Percentiles rank a stretch among this genome's conserved stretches.
Evolutionary conservation across 352 stramenopile species (phyloP).

Genomic region (Globisporangium alternatum): DNA sequence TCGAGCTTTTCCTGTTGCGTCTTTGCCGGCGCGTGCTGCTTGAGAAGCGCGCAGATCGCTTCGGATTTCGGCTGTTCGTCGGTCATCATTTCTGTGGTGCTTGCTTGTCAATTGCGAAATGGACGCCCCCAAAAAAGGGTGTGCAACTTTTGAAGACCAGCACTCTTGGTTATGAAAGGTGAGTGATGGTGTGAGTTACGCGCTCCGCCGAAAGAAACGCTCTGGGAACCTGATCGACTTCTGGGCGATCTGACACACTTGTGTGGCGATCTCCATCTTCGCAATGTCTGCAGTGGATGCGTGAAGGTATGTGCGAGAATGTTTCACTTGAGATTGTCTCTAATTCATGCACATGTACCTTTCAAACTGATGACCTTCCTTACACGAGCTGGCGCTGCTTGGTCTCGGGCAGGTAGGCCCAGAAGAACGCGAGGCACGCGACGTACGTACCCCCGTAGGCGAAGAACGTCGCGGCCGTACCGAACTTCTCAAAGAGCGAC

Average conservation of each 20-base stretch:
- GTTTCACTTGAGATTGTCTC: background rate
- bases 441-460: conserved; percentile 67
- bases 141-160: background rate
- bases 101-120: conserved; percentile 13
- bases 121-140: background rate
- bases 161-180: background rate
- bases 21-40: conserved; percentile 15
- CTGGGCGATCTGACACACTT: background rate
- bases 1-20: conserved; percentile 42
- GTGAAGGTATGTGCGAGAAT: background rate
- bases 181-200: conserved; percentile 9
- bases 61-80: conserved; percentile 8
- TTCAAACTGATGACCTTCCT: background rate
- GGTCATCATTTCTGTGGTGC: background rate
- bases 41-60: conserved; percentile 25
- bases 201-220: background rate
- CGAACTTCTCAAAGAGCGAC: conserved; percentile 65
- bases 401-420: conserved; percentile 66
- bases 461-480: conserved; percentile 64
- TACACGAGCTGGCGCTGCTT: conserved; percentile 74
- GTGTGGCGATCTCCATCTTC: background rate
- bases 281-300: background rate
- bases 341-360: background rate
- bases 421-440: conserved; percentile 69
- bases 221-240: background rate